These are phyloP conservation scores for Ogataea ramenticola DNA, from an alignment of 805 yeast genomes.

Conservation along the genomic window DNA sequence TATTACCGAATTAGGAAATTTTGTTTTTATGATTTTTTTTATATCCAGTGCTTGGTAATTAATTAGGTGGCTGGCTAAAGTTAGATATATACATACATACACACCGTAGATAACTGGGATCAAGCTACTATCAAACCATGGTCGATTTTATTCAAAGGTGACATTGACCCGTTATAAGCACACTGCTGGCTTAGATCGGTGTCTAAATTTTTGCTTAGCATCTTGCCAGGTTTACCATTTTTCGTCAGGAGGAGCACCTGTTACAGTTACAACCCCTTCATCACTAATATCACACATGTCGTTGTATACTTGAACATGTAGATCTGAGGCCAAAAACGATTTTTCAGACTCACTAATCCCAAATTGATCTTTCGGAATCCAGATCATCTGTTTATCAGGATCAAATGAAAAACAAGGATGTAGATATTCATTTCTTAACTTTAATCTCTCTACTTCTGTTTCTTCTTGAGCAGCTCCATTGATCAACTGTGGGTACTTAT, in stretches of 20 bases:
- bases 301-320: conserved; percentile 13
- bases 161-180: too few species aligned
- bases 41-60: too few species aligned
- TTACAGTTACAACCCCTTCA: conserved; percentile 6
- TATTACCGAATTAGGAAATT: conserved; percentile 9
- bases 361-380: conserved; percentile 25
- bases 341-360: conserved; percentile 23
- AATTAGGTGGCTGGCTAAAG: conserved; percentile 15
- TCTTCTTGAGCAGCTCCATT: neutral
- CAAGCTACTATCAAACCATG: too few species aligned
- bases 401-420: conserved; percentile 19
- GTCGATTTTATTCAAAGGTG: too few species aligned
- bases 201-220: conserved; percentile 1
- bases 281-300: conserved; percentile 11
- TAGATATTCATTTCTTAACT: conserved; percentile 9
- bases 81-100: too few species aligned
- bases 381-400: conserved; percentile 12
- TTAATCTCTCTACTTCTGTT: conserved; percentile 1
- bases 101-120: too few species aligned
- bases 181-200: too few species aligned
- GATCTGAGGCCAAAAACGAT: conserved; percentile 13
- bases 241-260: conserved; percentile 6
- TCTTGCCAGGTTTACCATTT: neutral
- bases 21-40: too few species aligned
- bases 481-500: neutral